Percentiles rank a stretch among this genome's conserved stretches.
Conservation (phyloP, 306 rosid species). For the Spatholobus suberectus region DNA sequence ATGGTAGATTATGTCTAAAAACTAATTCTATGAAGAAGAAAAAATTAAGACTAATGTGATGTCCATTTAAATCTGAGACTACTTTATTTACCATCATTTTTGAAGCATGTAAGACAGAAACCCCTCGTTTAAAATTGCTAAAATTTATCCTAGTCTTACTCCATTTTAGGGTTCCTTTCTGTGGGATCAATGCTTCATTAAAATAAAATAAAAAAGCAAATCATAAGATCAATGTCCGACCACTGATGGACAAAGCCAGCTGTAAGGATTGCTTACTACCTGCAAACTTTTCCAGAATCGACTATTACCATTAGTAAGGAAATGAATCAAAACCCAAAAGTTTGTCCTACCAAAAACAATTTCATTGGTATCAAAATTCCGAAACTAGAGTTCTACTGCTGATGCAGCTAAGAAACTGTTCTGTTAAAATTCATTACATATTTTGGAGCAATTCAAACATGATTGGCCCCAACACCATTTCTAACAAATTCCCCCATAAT, state of each 20-base stretch:
- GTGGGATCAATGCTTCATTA: background rate
- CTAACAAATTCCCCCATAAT: background rate
- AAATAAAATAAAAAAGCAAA: background rate
- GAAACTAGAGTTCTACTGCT: background rate
- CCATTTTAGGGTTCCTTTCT: background rate
- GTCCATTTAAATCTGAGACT: too few relatives aligned
- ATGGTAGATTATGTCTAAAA: too few relatives aligned
- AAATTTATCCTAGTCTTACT: background rate
- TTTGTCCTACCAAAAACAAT: background rate
- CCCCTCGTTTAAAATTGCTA: background rate
- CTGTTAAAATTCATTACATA: background rate
- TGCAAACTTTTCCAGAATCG: background rate
- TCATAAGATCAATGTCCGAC: background rate
- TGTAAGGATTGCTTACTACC: background rate
- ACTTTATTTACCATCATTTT: background rate
- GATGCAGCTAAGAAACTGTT: background rate
- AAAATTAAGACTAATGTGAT: too few relatives aligned
- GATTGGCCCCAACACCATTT: background rate
- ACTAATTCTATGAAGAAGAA: too few relatives aligned
- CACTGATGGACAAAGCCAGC: too few relatives aligned
- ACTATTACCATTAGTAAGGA: background rate
- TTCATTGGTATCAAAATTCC: constrained; percentile 19
- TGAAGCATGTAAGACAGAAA: background rate
- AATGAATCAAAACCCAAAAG: background rate
- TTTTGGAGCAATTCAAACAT: background rate